These are phyloP conservation scores for Hemileccinum impolitum DNA, from an alignment of 768 basidiomycete genomes.

Conservation along the genomic window DNA sequence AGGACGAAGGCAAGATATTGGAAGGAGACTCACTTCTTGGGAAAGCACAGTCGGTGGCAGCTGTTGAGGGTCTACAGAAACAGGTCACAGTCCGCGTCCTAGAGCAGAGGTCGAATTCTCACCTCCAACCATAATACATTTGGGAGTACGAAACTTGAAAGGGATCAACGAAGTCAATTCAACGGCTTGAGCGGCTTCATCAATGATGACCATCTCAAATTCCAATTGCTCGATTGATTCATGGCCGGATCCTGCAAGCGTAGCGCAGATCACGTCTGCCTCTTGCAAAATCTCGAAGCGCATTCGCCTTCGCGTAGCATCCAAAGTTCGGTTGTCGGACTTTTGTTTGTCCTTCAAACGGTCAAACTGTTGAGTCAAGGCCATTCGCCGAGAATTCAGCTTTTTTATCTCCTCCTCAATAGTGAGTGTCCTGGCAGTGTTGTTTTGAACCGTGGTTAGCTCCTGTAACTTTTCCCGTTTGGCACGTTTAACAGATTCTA, in stretches of 20 bases:
- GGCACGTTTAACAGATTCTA: constrained; percentile 62
- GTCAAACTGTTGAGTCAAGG: constrained; percentile 68
- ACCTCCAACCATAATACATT: constrained; percentile 94
- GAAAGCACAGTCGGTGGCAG: constrained; percentile 91
- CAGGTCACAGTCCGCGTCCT: neutral
- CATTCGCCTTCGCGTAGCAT: constrained; percentile 72
- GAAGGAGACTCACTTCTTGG: constrained; percentile 41
- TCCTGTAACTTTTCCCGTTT: constrained; percentile 62
- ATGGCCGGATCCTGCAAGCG: constrained; percentile 90
- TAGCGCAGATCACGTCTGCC: constrained; percentile 92
- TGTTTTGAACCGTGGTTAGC: constrained; percentile 52
- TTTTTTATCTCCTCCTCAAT: constrained; percentile 71
- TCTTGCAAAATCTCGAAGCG: constrained; percentile 75
- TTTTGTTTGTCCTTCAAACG: constrained; percentile 78
- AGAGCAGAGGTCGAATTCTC: constrained; percentile 2
- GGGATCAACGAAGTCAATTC: constrained; percentile 95
- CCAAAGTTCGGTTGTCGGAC: constrained; percentile 75
- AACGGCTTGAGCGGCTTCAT: constrained; percentile 96
- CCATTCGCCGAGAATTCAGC: constrained; percentile 62
- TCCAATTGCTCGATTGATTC: constrained; percentile 79
- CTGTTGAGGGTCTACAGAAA: constrained; percentile 71
- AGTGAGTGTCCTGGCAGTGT: constrained; percentile 46
- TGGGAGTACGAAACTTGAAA: constrained; percentile 77
- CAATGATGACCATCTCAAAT: constrained; percentile 95
- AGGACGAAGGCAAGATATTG: constrained; percentile 19